These are phyloP conservation scores for Colletotrichum trifolii DNA, from an alignment of 2,329 filamentous ascomycete species.

Conservation along the genomic window DNA sequence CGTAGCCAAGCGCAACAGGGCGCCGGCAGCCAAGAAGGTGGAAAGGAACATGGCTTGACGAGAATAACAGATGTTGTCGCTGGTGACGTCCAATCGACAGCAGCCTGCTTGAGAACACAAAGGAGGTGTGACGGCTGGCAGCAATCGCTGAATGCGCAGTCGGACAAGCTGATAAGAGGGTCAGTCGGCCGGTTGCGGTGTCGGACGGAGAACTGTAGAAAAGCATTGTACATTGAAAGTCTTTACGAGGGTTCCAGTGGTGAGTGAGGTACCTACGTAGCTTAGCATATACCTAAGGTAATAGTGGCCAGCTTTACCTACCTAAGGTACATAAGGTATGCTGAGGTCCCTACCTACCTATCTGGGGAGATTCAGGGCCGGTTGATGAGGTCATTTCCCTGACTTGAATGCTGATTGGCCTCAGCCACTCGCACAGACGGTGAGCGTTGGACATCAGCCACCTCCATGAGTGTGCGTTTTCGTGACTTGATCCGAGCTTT, in stretches of 20 bases:
- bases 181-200: constrained; percentile 9
- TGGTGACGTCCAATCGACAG: constrained; percentile 3
- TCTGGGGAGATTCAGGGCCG: background rate
- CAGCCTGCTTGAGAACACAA: too few species aligned
- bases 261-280: too few species aligned
- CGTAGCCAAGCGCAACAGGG: constrained; percentile 25
- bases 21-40: constrained; percentile 11
- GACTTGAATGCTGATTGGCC: constrained; percentile 18
- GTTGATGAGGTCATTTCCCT: constrained; percentile 28
- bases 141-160: too few species aligned
- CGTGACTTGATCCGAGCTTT: constrained; percentile 28
- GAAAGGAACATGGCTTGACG: constrained; percentile 22
- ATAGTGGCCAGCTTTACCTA: too few species aligned
- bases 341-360: too few species aligned
- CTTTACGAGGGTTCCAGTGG: background rate
- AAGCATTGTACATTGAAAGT: background rate
- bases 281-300: too few species aligned
- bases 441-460: constrained; percentile 14
- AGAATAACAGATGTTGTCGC: background rate
- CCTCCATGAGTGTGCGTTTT: constrained; percentile 26
- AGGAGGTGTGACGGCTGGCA: too few species aligned
- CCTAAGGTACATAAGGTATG: too few species aligned
- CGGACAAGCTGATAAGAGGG: background rate
- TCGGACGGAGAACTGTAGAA: constrained; percentile 23
- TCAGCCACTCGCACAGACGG: constrained; percentile 19